These are phyloP conservation scores for Pseudocercospora fuligena DNA, from an alignment of 2,329 filamentous ascomycete species.

Conservation along the genomic window DNA sequence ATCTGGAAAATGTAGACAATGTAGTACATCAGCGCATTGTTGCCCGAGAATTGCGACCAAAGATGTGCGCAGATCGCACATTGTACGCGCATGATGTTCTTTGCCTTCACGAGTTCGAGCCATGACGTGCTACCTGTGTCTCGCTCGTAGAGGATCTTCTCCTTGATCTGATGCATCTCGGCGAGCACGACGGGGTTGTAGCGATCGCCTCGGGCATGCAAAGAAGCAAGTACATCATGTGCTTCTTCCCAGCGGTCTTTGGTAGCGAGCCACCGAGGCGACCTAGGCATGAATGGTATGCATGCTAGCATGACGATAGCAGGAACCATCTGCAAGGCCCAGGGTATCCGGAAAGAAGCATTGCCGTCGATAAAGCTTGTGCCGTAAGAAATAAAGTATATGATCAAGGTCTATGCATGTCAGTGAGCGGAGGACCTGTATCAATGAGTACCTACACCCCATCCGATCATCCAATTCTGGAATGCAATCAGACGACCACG, in stretches of 20 bases:
- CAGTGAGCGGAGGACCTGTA: background rate
- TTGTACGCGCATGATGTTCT: conserved; percentile 19
- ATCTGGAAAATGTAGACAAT: conserved; percentile 25
- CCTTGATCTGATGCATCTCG: conserved; percentile 21
- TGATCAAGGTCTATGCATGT: conserved; percentile 15
- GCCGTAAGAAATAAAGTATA: conserved; percentile 22
- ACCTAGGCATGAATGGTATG: conserved; percentile 19
- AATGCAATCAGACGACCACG: conserved; percentile 21
- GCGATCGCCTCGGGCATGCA: conserved; percentile 12
- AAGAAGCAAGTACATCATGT: conserved; percentile 17
- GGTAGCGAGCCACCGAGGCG: conserved; percentile 19
- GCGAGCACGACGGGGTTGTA: conserved; percentile 17
- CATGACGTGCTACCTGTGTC: conserved; percentile 20
- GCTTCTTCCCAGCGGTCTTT: conserved; percentile 24
- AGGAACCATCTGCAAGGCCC: conserved; percentile 18
- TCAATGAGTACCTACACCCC: conserved; percentile 7
- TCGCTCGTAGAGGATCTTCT: conserved; percentile 20
- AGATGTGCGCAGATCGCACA: conserved; percentile 18
- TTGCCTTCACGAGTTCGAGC: conserved; percentile 16
- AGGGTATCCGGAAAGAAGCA: conserved; percentile 21
- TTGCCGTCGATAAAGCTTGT: conserved; percentile 18
- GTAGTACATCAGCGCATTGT: conserved; percentile 22
- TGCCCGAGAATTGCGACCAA: conserved; percentile 21
- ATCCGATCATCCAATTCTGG: conserved; percentile 24
- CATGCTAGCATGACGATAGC: conserved; percentile 19